Conservation (phyloP, 192 early-diverging fungal genomes). For the Backusella tarrabulga region DNA sequence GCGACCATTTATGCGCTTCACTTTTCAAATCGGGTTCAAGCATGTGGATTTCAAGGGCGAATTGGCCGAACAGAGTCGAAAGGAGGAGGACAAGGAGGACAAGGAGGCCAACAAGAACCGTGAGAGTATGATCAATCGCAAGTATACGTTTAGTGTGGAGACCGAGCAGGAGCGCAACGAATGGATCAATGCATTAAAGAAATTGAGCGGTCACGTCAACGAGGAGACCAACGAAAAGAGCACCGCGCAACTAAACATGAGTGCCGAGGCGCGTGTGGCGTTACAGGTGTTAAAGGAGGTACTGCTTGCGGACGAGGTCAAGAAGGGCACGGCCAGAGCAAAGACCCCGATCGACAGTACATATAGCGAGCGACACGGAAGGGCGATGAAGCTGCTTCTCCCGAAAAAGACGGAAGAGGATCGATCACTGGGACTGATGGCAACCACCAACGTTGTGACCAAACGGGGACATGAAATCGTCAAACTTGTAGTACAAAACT, state of each 20-base stretch:
- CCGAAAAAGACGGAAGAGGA: not conserved
- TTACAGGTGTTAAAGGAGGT: slow-evolving; percentile 49
- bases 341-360: not conserved
- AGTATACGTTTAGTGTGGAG: slow-evolving; percentile 39
- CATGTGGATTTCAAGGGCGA: slow-evolving; percentile 21
- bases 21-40: slow-evolving; percentile 56
- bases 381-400: not conserved
- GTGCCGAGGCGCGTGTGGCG: slow-evolving; percentile 43
- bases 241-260: not conserved
- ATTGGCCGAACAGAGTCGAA: not conserved
- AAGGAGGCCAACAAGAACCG: no score
- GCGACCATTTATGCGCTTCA: slow-evolving; percentile 62
- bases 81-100: no score
- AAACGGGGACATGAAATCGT: slow-evolving; percentile 50
- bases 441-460: slow-evolving; percentile 29
- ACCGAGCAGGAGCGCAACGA: slow-evolving; percentile 19
- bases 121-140: slow-evolving; percentile 9
- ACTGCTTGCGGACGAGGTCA: slow-evolving; percentile 45
- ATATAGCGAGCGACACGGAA: not conserved
- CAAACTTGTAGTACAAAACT: slow-evolving; percentile 49
- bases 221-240: slow-evolving; percentile 15
- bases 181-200: slow-evolving; percentile 30
- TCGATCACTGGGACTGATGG: not conserved
- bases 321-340: slow-evolving; percentile 21
- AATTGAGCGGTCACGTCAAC: slow-evolving; percentile 23